Evolutionary conservation across 2,329 filamentous ascomycete species (phyloP).

Genomic region (Claviceps sp.): DNA sequence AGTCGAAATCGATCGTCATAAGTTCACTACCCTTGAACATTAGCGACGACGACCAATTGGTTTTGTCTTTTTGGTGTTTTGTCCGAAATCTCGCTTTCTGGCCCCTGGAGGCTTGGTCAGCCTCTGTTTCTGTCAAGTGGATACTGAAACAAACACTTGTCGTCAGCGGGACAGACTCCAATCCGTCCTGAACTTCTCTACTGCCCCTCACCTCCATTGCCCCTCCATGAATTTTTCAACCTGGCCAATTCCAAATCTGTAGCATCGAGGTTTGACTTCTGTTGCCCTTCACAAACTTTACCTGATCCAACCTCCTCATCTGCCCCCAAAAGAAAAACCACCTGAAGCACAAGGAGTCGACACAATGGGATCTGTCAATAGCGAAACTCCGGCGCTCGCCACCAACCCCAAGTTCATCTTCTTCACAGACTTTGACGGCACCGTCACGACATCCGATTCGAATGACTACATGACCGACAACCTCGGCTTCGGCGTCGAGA

Average conservation of each 20-base stretch:
- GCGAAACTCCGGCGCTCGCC: constrained; percentile 42
- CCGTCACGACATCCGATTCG: constrained; percentile 62
- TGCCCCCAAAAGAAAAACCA: background rate
- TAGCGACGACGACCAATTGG: background rate
- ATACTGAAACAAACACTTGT: background rate
- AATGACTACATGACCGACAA: constrained; percentile 75
- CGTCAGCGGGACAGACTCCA: background rate
- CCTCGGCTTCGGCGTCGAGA: constrained; percentile 65
- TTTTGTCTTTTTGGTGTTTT: background rate
- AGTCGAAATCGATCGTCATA: no score
- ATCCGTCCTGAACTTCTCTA: background rate
- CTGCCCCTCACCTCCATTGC: background rate
- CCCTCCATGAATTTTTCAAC: background rate
- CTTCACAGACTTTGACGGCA: constrained; percentile 98
- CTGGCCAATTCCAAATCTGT: background rate
- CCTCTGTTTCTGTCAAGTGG: background rate
- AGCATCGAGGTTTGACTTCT: background rate
- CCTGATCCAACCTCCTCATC: no score
- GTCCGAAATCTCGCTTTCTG: background rate
- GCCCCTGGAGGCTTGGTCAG: background rate
- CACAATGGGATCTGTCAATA: constrained; percentile 29
- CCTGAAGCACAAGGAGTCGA: background rate
- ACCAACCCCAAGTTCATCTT: constrained; percentile 83
- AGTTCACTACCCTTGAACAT: background rate
- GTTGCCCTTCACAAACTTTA: no score